A percentile compares a stretch with the other conserved stretches of the same genome.
phyloP scores from a whole-genome alignment of 148 eudicot genomes.

The Rhododendron vialii region DNA sequence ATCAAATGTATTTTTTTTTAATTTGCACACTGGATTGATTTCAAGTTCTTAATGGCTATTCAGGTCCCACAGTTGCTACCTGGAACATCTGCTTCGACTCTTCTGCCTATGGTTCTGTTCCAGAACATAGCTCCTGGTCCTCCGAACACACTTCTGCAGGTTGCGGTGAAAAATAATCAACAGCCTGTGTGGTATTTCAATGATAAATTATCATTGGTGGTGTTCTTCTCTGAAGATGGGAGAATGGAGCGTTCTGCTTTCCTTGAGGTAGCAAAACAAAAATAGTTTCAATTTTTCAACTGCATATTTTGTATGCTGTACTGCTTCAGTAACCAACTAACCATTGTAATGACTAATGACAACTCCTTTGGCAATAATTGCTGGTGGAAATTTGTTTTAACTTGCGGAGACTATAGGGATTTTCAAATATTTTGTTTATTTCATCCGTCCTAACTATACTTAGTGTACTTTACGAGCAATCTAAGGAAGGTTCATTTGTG shows the following conservation, averaged over 20 bases:
- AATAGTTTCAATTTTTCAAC: neutral
- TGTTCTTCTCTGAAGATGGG: slow-evolving; percentile 83
- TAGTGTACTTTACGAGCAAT: neutral
- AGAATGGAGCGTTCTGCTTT: slow-evolving; percentile 87
- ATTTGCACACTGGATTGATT: neutral
- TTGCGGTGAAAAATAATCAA: slow-evolving; percentile 93
- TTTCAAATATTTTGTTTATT: neutral
- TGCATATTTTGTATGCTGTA: neutral
- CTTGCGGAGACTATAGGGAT: neutral
- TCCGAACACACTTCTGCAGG: slow-evolving; percentile 80
- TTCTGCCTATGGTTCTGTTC: slow-evolving; percentile 86
- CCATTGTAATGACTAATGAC: neutral
- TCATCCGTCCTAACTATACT: neutral
- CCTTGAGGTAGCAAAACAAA: slow-evolving; percentile 64
- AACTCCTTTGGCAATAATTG: neutral
- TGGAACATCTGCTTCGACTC: slow-evolving; percentile 70
- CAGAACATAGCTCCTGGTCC: slow-evolving; percentile 86
- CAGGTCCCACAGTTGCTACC: slow-evolving; percentile 86
- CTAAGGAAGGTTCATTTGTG: neutral
- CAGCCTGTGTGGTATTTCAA: slow-evolving; percentile 96
- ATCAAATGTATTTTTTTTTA: neutral
- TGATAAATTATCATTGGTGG: slow-evolving; percentile 66
- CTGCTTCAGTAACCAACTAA: neutral
- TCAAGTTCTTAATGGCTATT: slow-evolving; percentile 6
- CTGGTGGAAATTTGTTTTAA: neutral